Conservation (phyloP, 2,329 filamentous ascomycete genomes). For the Fusarium tjaetaba region DNA sequence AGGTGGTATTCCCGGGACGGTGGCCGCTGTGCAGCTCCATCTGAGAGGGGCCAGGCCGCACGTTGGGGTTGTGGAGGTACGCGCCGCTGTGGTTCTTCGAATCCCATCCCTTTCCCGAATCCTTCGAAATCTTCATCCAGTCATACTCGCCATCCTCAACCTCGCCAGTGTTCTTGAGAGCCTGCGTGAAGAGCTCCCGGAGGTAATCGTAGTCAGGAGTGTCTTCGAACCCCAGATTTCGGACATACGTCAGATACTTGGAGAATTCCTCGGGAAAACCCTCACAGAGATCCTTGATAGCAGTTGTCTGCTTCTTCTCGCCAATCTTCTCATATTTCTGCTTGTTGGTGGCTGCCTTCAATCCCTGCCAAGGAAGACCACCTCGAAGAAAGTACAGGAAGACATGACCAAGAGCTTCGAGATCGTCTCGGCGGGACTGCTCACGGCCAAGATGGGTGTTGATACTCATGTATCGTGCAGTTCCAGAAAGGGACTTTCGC, state of each 20-base stretch:
- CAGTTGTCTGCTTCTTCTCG: conserved; percentile 99
- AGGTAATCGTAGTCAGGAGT: conserved; percentile 98
- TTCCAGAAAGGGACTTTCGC: conserved; percentile 95
- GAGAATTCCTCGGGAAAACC: conserved; percentile 97
- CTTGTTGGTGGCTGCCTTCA: conserved; percentile 82
- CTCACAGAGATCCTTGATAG: conserved; percentile 96
- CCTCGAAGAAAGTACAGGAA: conserved; percentile 81
- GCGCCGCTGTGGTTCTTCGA: conserved; percentile 71
- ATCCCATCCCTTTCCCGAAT: conserved; percentile 89
- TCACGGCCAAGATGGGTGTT: conserved; percentile 98
- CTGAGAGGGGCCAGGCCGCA: conserved; percentile 81
- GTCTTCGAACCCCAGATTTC: conserved; percentile 97
- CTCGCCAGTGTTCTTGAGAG: conserved; percentile 91
- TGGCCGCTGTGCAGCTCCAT: conserved; percentile 83
- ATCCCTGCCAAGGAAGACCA: conserved; percentile 75
- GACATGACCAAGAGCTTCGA: conserved; percentile 84
- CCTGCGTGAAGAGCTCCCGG: conserved; percentile 94
- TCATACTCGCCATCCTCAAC: conserved; percentile 99
- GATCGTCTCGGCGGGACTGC: conserved; percentile 93
- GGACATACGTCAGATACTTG: conserved; percentile 96
- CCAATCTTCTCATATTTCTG: conserved; percentile 99
- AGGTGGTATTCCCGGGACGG: conserved; percentile 71
- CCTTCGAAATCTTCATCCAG: conserved; percentile 97
- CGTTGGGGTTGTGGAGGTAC: conserved; percentile 79
- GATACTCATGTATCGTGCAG: conserved; percentile 99